Evolutionary conservation across 768 basidiomycete species (phyloP).

Genomic region (Boletus subcaerulescens): DNA sequence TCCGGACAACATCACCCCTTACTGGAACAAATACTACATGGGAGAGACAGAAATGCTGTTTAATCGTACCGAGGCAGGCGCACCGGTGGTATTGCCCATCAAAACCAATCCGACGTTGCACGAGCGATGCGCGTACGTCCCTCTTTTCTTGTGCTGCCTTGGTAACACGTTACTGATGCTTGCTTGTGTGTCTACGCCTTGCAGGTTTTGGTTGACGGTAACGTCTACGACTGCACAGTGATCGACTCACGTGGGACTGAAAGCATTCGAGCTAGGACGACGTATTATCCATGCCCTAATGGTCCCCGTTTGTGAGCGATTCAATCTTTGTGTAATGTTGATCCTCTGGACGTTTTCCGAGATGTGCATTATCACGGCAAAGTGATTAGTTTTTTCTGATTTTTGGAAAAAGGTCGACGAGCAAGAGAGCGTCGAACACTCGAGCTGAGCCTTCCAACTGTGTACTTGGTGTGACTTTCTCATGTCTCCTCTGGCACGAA

Average conservation of each 20-base stretch:
- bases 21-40: conserved; percentile 6
- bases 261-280: too few relatives aligned
- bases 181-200: background rate
- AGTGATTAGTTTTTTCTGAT: too few relatives aligned
- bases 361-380: too few relatives aligned
- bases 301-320: background rate
- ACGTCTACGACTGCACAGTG: conserved; percentile 8
- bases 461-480: too few relatives aligned
- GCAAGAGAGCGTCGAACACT: too few relatives aligned
- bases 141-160: background rate
- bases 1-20: conserved; percentile 13
- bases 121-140: conserved; percentile 14
- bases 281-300: background rate
- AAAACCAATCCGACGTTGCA: background rate
- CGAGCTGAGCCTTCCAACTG: too few relatives aligned
- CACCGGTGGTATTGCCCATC: background rate
- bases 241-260: background rate
- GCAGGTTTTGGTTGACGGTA: conserved; percentile 17
- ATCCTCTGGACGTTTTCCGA: background rate
- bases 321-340: background rate
- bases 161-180: background rate
- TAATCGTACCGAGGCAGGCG: conserved; percentile 5
- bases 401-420: too few relatives aligned
- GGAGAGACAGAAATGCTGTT: conserved; percentile 16
- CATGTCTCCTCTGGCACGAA: too few relatives aligned